Base-by-base conservation (phyloP, 306 rosid genomes). In the Alnus rubra region DNA sequence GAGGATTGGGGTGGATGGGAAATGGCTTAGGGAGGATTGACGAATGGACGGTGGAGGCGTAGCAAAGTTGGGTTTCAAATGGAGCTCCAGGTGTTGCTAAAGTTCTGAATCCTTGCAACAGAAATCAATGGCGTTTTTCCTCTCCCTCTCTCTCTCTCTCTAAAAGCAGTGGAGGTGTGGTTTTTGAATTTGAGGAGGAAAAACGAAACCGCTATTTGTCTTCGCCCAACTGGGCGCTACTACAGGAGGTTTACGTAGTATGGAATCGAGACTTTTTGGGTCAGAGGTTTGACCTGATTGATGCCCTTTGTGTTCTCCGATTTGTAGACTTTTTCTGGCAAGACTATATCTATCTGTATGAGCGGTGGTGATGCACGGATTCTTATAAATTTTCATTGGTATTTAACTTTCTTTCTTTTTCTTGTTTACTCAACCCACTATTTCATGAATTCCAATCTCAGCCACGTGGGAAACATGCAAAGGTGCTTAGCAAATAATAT, bases 61-160 rank as follows among this genome's bases (percentile, higher is more conserved):
- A 75, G 4, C 89, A 76, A 85, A 87, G 81, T 15, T 68, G 84
- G 80, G 84, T 16, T 58, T 42, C 16, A 68, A 2, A 71, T 33
- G 31, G 4, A 23, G 18, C 11, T 85, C 82, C 98, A 94, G 80
- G 88, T 94, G 98, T 86, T 86, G 88, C 82, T 49, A 88, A 92
- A 90, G 88, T 92, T 92, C 98, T 94, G 97, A 80, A 65, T 51
- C 68, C 81, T 64, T 64, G 84, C 89, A 85, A 82, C 86, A 74
- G 76, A 85, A 88, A 75, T 86, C 93, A 90, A 92, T 88, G 88
- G 82, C 86, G 74, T 82, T 81, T 82, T 85, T 80, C 74, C 67
- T 58, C 54, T 2, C 67, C 67, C 23, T 54, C 65, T 14, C 51
- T 19, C 10, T 49, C 37, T 7, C 54, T 53, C 30, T 19, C 28